Evolutionary conservation across 495 filamentous ascomycete species (phyloP), one percentile per base, ranked within the genome.

Genomic region (Aspergillus biplanus): DNA sequence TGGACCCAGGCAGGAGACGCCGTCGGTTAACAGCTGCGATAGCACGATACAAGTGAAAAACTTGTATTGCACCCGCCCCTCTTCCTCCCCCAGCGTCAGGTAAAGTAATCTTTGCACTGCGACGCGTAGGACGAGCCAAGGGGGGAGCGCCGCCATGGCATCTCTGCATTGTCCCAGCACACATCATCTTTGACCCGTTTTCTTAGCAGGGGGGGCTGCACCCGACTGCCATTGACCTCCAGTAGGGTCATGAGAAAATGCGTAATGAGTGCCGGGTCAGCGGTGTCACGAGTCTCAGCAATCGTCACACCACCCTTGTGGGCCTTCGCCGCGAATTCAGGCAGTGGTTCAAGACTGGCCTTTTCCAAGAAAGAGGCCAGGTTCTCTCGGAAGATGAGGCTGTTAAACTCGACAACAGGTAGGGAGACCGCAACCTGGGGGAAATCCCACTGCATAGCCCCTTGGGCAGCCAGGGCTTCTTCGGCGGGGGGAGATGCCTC

Each of bases 171-270:
- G 11, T 74, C 60, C 71, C 79, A 78, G 56, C 73, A 79, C 0
- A 89, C 82, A 27, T 87, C 85, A 58, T 90, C 87, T 2, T 82
- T 79, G 6, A 89, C 74, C n/a, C 79, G 76, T 70, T 90, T 90
- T 9, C 77, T 75, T 4, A 86, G 69, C 0, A 74, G 15, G 0
- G 73, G 72, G 0, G 75, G 59, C 48, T 66, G 53, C 4, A 72
- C 53, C 4, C 63, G 63, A n/a, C 59, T 59, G 0, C 86, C 87
- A 46, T 79, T 78, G 0, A 74, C 81, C 59, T 87, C 83, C 1
- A 89, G 73, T 0, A 89, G 56, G 2, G 84, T 74, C 72, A 88
- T 83, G 15, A 89, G 69, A 68, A 87, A 73, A 9, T 84, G 76
- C 0, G 78, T 82, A 15, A 89, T 78, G 12, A 88, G 59, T 1